Percentiles rank a stretch among this genome's conserved stretches.
Evolutionary conservation across 805 yeast genomes (phyloP).

Genomic region (Vanderwaltozyma tropicalis): DNA sequence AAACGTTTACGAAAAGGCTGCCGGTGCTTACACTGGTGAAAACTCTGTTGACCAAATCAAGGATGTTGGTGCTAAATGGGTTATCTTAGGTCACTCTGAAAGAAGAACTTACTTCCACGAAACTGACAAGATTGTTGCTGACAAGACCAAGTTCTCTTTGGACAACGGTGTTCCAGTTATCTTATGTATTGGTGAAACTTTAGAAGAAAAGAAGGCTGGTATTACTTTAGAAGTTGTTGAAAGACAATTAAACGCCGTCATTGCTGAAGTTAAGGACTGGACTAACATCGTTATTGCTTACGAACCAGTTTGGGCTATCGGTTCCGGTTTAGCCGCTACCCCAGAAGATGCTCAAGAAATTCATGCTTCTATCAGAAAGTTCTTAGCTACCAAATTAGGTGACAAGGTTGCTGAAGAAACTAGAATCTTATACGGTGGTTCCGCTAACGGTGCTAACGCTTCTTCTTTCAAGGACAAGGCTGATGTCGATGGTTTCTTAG

Average conservation of each 20-base stretch:
- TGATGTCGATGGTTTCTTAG: conserved; percentile 97
- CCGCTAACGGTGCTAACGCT: conserved; percentile 93
- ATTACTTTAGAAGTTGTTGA: conserved; percentile 77
- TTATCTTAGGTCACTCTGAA: conserved; percentile 95
- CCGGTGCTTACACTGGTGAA: conserved; percentile 99
- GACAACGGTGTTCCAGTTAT: conserved; percentile 85
- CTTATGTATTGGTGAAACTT: conserved; percentile 94
- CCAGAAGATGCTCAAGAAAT: conserved; percentile 96
- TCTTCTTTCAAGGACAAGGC: conserved; percentile 79
- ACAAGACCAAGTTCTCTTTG: conserved; percentile 87
- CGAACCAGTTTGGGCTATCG: conserved; percentile 99
- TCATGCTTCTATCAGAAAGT: conserved; percentile 80
- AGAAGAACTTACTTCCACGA: conserved; percentile 92
- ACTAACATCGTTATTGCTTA: conserved; percentile 86
- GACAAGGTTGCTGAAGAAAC: conserved; percentile 60
- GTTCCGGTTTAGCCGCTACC: conserved; percentile 98
- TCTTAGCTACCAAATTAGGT: conserved; percentile 69
- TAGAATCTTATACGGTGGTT: conserved; percentile 97
- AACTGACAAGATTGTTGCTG: conserved; percentile 82
- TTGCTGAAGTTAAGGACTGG: conserved; percentile 81
- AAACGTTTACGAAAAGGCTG: conserved; percentile 75
- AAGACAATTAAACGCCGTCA: conserved; percentile 83
- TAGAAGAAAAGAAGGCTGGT: conserved; percentile 88
- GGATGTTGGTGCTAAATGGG: conserved; percentile 92
- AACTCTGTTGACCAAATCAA: conserved; percentile 77